Conservation (phyloP, 1,284 basidiomycete species). For the Phlebopus sp. region DNA sequence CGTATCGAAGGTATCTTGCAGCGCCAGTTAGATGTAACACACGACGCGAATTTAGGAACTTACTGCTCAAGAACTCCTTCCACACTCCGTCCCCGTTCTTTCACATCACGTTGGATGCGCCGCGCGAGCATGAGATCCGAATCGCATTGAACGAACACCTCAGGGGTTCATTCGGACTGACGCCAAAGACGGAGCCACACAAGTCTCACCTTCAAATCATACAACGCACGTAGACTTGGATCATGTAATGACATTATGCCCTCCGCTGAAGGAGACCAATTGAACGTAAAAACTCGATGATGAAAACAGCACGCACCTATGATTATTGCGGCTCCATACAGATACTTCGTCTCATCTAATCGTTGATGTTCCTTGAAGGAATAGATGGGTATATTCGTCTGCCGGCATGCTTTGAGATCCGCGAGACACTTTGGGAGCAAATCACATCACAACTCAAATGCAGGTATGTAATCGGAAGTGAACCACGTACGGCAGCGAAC, state of each 20-base stretch:
- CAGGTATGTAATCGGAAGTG: neutral
- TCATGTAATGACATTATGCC: constrained; percentile 92
- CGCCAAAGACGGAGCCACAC: constrained; percentile 11
- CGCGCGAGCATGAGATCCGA: constrained; percentile 97
- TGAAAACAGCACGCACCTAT: constrained; percentile 54
- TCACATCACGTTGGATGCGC: constrained; percentile 83
- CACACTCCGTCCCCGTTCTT: constrained; percentile 84
- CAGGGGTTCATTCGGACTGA: neutral
- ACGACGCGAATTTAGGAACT: constrained; percentile 13
- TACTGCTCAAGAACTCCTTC: constrained; percentile 89
- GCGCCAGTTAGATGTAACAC: constrained; percentile 7
- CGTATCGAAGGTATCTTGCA: constrained; percentile 83
- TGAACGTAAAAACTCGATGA: neutral
- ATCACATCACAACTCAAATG: neutral
- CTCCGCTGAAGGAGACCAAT: constrained; percentile 58
- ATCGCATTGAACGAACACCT: constrained; percentile 88
- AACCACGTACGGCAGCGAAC: constrained; percentile 67
- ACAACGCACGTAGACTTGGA: constrained; percentile 71
- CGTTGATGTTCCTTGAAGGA: constrained; percentile 92
- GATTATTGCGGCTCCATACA: constrained; percentile 95
- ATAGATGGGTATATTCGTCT: constrained; percentile 89
- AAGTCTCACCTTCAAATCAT: constrained; percentile 82
- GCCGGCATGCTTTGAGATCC: constrained; percentile 81
- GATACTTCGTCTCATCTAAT: constrained; percentile 80
- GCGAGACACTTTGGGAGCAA: constrained; percentile 61